Evolutionary conservation across 495 filamentous ascomycete genomes (phyloP).

Genomic region (Aspergillus bridgeri): DNA sequence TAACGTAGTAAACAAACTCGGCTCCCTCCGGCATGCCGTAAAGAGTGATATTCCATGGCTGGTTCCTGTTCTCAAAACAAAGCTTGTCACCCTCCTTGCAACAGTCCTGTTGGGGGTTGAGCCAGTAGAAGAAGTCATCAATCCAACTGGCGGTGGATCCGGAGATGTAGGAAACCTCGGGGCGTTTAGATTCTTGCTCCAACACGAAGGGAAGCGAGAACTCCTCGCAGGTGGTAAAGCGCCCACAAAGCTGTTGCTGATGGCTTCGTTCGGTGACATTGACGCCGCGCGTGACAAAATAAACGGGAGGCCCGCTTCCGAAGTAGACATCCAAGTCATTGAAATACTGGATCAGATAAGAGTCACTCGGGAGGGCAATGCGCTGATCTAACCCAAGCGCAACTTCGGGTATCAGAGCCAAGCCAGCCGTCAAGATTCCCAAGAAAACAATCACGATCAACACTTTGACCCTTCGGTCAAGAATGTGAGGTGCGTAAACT

Average conservation of each 20-base stretch:
- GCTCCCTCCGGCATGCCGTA: slow-evolving; percentile 86
- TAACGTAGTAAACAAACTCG: slow-evolving; percentile 81
- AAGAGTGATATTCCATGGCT: slow-evolving; percentile 83
- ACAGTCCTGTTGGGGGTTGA: slow-evolving; percentile 84
- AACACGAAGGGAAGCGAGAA: slow-evolving; percentile 82
- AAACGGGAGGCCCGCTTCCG: slow-evolving; percentile 87
- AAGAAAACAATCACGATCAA: slow-evolving; percentile 74
- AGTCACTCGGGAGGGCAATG: slow-evolving; percentile 87
- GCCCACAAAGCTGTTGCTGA: slow-evolving; percentile 86
- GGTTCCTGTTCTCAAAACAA: slow-evolving; percentile 74
- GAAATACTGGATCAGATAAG: slow-evolving; percentile 91
- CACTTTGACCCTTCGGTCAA: slow-evolving; percentile 75
- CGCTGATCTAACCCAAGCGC: slow-evolving; percentile 89
- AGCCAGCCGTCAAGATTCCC: slow-evolving; percentile 77
- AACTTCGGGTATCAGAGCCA: slow-evolving; percentile 80
- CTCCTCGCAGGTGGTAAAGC: slow-evolving; percentile 81
- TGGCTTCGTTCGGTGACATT: slow-evolving; percentile 69
- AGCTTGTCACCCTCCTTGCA: slow-evolving; percentile 63
- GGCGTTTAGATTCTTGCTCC: slow-evolving; percentile 87
- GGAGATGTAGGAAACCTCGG: slow-evolving; percentile 87
- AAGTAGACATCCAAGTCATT: slow-evolving; percentile 93
- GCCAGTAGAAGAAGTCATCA: slow-evolving; percentile 94
- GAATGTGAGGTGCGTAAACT: slow-evolving; percentile 75
- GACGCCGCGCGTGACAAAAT: slow-evolving; percentile 83
- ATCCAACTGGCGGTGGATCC: slow-evolving; percentile 94